Evolutionary conservation across 768 basidiomycete genomes (phyloP), one percentile per base, ranked within the genome.

Genomic region (Rhizopogon roseolus): DNA sequence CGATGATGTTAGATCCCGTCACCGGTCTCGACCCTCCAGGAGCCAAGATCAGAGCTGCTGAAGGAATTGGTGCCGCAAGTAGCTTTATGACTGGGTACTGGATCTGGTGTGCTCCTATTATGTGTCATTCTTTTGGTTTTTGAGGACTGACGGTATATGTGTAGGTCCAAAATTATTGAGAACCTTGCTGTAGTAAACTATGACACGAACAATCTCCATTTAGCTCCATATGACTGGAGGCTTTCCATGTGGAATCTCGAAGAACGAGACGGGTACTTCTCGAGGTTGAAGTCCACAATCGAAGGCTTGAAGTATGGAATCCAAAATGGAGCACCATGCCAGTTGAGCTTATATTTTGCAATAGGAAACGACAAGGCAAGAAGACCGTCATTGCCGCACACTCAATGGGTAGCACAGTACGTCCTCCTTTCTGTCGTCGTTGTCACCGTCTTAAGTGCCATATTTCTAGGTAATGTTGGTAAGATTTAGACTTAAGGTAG

Each of bases 161-260:
- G 41, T 42, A 89, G 89, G 89, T 85, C 88, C 1, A 94, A 95
- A 68, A 90, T 97, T 49, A 84, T 98, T 9, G 90, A 98, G 69
- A 98, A 99, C 60, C 78, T 98, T 2, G 94, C 96, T 0, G 92
- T 87, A 1, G 81, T 98, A 17, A 88, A 88, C 63, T 98, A 98
- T 62, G 95, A 98, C 61, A 89, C 90, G 0, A 92, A 94, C 61
- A 94, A 93, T 60, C 71, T 95, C 34, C 77, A 85, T 64, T 77
- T 93, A 4, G 89, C 90, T 1, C 82, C 90, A 13, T 97, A 97
- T 63, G 94, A 97, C 62, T 98, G 94, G 96, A 79, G 89, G 39
- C 65, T 91, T 34, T 90, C 90, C 13, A 92, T 83, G 67, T 86
- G 82, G 68, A 98, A 99, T 65, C 81, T 98, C 3, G 93, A 99